phyloP scores from a whole-genome alignment of 331 rosid genomes.

The Stylosanthes scabra region DNA sequence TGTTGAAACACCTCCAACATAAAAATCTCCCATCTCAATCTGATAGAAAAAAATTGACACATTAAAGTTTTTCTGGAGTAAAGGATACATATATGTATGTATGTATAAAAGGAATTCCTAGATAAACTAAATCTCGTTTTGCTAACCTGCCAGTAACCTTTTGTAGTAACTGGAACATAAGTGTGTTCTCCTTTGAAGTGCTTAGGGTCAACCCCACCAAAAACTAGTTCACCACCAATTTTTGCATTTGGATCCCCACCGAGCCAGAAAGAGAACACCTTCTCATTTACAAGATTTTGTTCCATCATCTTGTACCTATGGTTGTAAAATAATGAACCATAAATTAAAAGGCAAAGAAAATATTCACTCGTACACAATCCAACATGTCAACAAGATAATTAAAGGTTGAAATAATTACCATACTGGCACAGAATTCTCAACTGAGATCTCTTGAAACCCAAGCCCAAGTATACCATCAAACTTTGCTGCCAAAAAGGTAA shows the following conservation, averaged over 20 bases:
- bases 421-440: slow-evolving; percentile 65
- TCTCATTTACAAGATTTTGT: slow-evolving; percentile 60
- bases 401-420: slow-evolving; percentile 56
- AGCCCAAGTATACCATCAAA: slow-evolving; percentile 92
- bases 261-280: slow-evolving; percentile 93
- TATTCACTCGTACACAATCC: slow-evolving; percentile 11
- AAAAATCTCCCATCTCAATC: slow-evolving; percentile 84
- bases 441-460: slow-evolving; percentile 89
- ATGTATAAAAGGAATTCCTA: slow-evolving; percentile 20
- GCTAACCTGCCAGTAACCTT: slow-evolving; percentile 93
- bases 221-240: slow-evolving; percentile 80
- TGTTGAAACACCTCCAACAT: slow-evolving; percentile 73
- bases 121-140: slow-evolving; percentile 17
- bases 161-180: slow-evolving; percentile 74
- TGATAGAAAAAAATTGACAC: slow-evolving; percentile 44
- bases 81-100: background rate
- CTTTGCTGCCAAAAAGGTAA: slow-evolving; percentile 67
- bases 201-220: slow-evolving; percentile 76
- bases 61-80: slow-evolving; percentile 1
- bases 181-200: slow-evolving; percentile 83
- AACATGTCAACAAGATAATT: slow-evolving; percentile 10
- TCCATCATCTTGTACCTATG: slow-evolving; percentile 76
- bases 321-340: slow-evolving; percentile 39
- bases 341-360: slow-evolving; percentile 27
- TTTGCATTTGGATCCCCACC: slow-evolving; percentile 61